Conservation (phyloP, 805 yeast species). For the Yarrowia divulgata region DNA sequence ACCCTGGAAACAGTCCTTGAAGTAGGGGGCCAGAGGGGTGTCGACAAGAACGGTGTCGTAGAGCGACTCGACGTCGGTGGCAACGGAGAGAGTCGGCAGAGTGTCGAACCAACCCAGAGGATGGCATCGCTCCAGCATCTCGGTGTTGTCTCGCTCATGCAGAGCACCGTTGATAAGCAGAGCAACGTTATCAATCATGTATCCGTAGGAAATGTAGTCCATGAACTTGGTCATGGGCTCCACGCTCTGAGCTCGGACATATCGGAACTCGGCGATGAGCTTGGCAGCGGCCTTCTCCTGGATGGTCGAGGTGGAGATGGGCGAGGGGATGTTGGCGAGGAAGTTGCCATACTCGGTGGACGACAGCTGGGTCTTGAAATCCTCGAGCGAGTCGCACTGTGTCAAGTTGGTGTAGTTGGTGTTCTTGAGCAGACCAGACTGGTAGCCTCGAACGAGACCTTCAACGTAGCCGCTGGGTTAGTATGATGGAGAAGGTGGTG, state of each 20-base stretch:
- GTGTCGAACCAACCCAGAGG: slow-evolving; percentile 99
- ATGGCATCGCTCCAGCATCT: slow-evolving; percentile 88
- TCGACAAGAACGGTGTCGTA: slow-evolving; percentile 92
- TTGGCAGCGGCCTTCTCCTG: slow-evolving; percentile 79
- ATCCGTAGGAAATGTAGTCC: slow-evolving; percentile 93
- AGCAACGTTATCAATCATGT: slow-evolving; percentile 98
- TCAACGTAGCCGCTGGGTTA: slow-evolving; percentile 77
- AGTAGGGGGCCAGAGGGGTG: slow-evolving; percentile 97
- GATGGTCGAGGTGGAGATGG: slow-evolving; percentile 85
- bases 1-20: slow-evolving; percentile 83
- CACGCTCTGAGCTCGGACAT: slow-evolving; percentile 81
- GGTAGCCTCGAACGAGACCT: slow-evolving; percentile 93
- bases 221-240: slow-evolving; percentile 81
- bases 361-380: slow-evolving; percentile 88
- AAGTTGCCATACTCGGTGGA: slow-evolving; percentile 97
- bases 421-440: slow-evolving; percentile 76
- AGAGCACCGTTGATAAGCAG: slow-evolving; percentile 96
- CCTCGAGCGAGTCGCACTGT: slow-evolving; percentile 95
- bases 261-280: slow-evolving; percentile 82
- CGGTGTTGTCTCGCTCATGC: slow-evolving; percentile 90
- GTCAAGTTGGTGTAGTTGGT: slow-evolving; percentile 90
- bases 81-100: slow-evolving; percentile 90
- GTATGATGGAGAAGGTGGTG: neutral
- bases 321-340: slow-evolving; percentile 78
- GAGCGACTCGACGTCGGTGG: slow-evolving; percentile 92